Evolutionary conservation across 2,329 filamentous ascomycete genomes (phyloP).

Genomic region (Orbilia brochopaga): DNA sequence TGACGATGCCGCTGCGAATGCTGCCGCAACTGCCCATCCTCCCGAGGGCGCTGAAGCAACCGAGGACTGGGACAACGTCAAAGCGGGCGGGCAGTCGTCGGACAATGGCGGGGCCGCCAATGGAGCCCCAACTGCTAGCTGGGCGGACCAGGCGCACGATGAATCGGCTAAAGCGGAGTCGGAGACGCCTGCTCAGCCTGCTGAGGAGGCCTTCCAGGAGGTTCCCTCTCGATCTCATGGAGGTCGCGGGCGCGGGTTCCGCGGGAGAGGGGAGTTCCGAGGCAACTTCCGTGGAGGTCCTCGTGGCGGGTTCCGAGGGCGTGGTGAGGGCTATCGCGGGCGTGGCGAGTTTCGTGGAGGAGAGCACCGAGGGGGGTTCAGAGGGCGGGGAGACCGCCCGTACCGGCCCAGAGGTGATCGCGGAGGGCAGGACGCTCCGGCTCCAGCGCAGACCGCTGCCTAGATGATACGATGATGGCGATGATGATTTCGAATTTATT

Average conservation of each 20-base stretch:
- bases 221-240: conserved; percentile 53
- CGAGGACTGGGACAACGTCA: conserved; percentile 48
- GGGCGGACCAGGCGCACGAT: conserved; percentile 50
- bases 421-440: conserved; percentile 34
- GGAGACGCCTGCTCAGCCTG: conserved; percentile 17
- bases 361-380: conserved; percentile 31
- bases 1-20: conserved; percentile 46
- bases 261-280: conserved; percentile 58
- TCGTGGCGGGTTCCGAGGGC: conserved; percentile 55
- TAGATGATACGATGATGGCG: conserved; percentile 13
- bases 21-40: conserved; percentile 19
- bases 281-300: conserved; percentile 56
- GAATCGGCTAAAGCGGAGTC: conserved; percentile 40
- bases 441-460: conserved; percentile 16
- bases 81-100: conserved; percentile 44
- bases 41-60: conserved; percentile 21
- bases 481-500: conserved; percentile 6
- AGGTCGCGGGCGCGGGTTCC: conserved; percentile 57
- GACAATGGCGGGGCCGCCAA: conserved; percentile 50
- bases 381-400: conserved; percentile 57
- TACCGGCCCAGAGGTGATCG: conserved; percentile 54
- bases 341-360: conserved; percentile 55
- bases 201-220: conserved; percentile 43
- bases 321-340: conserved; percentile 60
- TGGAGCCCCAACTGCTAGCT: conserved; percentile 30